Conservation (phyloP, 805 yeast species). For the Candida parachauliodes region DNA sequence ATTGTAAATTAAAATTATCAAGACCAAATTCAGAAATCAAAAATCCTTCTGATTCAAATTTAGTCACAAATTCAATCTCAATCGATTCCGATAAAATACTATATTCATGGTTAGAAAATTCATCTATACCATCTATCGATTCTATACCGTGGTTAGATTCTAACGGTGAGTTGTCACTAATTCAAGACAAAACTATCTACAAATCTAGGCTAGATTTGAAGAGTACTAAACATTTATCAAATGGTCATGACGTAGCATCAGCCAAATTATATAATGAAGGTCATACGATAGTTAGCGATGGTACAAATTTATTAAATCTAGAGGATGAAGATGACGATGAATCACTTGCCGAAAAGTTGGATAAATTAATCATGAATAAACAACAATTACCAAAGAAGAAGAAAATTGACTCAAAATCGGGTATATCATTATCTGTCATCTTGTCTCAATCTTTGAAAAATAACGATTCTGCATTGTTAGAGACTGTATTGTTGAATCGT, state of each 20-base stretch:
- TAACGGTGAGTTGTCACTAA: constrained; percentile 21
- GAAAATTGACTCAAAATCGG: constrained; percentile 54
- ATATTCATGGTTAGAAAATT: constrained; percentile 61
- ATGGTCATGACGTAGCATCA: constrained; percentile 52
- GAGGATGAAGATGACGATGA: constrained; percentile 45
- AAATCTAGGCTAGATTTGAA: constrained; percentile 41
- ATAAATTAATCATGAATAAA: constrained; percentile 26
- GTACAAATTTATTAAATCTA: constrained; percentile 58
- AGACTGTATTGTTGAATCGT: constrained; percentile 65
- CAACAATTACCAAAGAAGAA: constrained; percentile 37
- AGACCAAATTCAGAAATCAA: constrained; percentile 43
- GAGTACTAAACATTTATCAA: constrained; percentile 40
- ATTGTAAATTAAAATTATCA: constrained; percentile 41
- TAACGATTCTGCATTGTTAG: constrained; percentile 81
- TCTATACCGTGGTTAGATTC: constrained; percentile 47
- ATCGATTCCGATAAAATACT: constrained; percentile 31
- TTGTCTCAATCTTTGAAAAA: constrained; percentile 84
- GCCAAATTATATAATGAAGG: constrained; percentile 58
- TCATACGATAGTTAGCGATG: constrained; percentile 58
- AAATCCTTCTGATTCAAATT: constrained; percentile 23
- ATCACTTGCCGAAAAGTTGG: constrained; percentile 53
- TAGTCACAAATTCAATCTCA: constrained; percentile 28
- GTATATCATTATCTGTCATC: constrained; percentile 68
- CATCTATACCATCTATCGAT: constrained; percentile 55
- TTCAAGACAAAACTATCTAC: constrained; percentile 17